Conservation (phyloP, 192 early-diverging fungal species). For the Borealophlyctis nickersoniae region DNA sequence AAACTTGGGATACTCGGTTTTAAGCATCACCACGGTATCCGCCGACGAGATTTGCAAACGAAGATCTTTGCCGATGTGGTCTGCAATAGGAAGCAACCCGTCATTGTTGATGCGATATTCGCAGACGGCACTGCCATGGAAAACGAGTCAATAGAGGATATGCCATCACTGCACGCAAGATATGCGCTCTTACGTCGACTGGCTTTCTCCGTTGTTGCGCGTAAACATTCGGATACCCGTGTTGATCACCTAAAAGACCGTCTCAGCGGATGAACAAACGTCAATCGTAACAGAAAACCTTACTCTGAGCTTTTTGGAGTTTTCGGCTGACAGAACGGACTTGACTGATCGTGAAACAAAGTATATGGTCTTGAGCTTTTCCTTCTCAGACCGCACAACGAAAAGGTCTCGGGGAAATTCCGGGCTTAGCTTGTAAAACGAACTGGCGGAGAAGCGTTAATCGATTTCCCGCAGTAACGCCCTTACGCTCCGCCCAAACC, state of each 20-base stretch:
- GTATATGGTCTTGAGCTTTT: conserved; percentile 73
- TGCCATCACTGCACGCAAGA: neutral
- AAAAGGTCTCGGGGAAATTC: conserved; percentile 79
- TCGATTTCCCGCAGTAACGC: too few species aligned
- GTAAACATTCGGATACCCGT: conserved; percentile 88
- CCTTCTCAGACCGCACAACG: conserved; percentile 77
- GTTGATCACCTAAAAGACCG: conserved; percentile 69
- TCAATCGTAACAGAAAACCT: neutral
- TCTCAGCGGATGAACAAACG: neutral
- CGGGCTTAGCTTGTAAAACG: conserved; percentile 74
- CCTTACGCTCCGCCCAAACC: too few species aligned
- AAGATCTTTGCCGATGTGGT: conserved; percentile 28
- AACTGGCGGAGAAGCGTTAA: too few species aligned
- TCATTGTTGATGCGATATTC: conserved; percentile 47
- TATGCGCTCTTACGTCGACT: conserved; percentile 1
- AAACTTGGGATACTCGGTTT: conserved; percentile 42
- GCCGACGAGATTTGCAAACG: conserved; percentile 13
- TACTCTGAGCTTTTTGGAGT: conserved; percentile 45
- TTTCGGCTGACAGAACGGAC: conserved; percentile 57
- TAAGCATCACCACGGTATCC: conserved; percentile 36
- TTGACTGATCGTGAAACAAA: conserved; percentile 82
- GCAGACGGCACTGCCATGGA: conserved; percentile 15
- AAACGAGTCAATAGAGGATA: neutral
- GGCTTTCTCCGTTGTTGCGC: conserved; percentile 37
- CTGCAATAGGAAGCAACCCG: conserved; percentile 35